These are phyloP conservation scores for Persicaria tinctoria DNA, from an alignment of 148 eudicot species.

Conservation along the genomic window DNA sequence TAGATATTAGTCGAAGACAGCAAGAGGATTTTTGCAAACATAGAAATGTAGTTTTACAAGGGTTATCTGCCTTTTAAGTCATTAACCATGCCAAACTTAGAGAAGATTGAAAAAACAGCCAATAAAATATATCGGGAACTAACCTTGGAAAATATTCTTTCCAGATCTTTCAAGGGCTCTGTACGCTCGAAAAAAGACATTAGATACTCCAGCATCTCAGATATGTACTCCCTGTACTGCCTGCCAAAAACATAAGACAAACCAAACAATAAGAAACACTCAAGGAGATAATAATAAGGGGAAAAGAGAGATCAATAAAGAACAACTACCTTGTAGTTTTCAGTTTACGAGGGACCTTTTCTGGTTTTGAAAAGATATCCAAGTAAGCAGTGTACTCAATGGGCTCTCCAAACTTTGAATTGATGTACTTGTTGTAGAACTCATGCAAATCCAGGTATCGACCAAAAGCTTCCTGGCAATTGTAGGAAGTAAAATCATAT, in stretches of 20 bases:
- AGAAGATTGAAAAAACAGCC: background rate
- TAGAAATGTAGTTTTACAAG: background rate
- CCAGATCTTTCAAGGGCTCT: slow-evolving; percentile 92
- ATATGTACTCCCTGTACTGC: slow-evolving; percentile 71
- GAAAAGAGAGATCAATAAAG: background rate
- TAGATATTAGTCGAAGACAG: background rate
- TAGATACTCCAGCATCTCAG: slow-evolving; percentile 70
- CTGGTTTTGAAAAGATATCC: slow-evolving; percentile 55
- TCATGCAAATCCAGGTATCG: slow-evolving; percentile 91
- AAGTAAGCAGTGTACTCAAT: slow-evolving; percentile 78
- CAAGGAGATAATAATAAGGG: background rate
- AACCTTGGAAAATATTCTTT: slow-evolving; percentile 90
- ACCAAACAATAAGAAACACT: background rate
- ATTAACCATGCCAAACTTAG: background rate
- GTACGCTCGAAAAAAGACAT: slow-evolving; percentile 71
- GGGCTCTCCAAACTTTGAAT: slow-evolving; percentile 83
- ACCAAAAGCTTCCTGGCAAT: slow-evolving; percentile 79
- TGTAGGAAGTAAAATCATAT: background rate
- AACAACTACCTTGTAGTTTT: slow-evolving; percentile 57
- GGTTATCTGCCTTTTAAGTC: background rate
- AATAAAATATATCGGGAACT: background rate
- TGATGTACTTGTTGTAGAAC: slow-evolving; percentile 72
- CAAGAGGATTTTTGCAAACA: background rate
- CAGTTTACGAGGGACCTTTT: slow-evolving; percentile 54
- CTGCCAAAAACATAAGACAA: slow-evolving; percentile 32